Conservation (phyloP, 75 land plant genomes). For the Ceratopteris richardii region DNA sequence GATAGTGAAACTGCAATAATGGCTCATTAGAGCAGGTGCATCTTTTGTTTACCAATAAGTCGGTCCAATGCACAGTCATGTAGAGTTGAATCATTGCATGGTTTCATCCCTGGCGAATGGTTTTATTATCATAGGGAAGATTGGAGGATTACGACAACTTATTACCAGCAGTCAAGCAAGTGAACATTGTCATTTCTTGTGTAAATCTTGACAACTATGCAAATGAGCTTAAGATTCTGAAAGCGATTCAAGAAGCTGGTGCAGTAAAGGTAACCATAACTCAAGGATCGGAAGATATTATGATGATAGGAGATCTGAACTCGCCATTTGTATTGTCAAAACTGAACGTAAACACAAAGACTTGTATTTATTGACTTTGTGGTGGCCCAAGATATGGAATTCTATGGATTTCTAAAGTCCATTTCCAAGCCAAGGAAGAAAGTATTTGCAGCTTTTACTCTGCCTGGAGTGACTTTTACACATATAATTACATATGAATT, state of each 20-base stretch:
- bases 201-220: conserved; percentile 18
- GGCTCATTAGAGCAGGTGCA: no score
- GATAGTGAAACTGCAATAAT: no score
- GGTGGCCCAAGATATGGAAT: neutral
- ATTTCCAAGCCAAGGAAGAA: conserved; percentile 18
- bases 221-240: conserved; percentile 25
- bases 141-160: conserved; percentile 25
- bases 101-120: no score
- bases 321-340: no score
- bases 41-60: no score
- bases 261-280: conserved; percentile 18
- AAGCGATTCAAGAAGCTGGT: conserved; percentile 37
- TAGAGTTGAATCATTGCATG: no score
- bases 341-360: conserved; percentile 15
- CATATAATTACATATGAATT: conserved; percentile 29
- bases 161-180: conserved; percentile 25
- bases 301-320: no score
- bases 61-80: no score
- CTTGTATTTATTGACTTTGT: conserved; percentile 50
- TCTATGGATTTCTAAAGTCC: conserved; percentile 5
- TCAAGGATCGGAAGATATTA: no score
- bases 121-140: conserved; percentile 11
- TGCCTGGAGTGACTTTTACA: conserved; percentile 35
- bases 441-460: conserved; percentile 28
- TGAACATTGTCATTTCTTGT: conserved; percentile 31